Evolutionary conservation across 176 grass and related monocot species (phyloP).

Genomic region (Avena atlantica): DNA sequence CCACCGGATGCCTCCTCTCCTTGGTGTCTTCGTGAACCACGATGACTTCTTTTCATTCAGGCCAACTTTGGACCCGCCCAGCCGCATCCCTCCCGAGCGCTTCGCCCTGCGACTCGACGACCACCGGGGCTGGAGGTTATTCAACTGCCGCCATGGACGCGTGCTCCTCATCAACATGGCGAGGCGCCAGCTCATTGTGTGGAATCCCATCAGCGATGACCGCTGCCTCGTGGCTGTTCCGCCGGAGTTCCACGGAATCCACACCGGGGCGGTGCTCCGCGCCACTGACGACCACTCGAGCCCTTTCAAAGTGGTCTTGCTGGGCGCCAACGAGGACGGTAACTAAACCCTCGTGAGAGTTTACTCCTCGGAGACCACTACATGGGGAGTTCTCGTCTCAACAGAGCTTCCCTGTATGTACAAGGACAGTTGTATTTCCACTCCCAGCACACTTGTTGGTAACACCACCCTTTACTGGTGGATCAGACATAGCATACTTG

Average conservation of each 20-base stretch:
- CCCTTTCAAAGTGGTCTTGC: background rate
- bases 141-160: background rate
- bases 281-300: background rate
- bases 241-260: background rate
- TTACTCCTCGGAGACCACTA: background rate
- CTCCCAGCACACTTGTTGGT: background rate
- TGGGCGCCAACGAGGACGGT: background rate
- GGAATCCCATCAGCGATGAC: background rate
- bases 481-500: background rate
- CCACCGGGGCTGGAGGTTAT: background rate
- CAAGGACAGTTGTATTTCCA: background rate
- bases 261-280: slow-evolving; percentile 1
- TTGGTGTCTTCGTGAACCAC: background rate
- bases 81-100: background rate
- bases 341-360: background rate
- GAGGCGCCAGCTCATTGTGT: background rate
- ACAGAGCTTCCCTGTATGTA: background rate
- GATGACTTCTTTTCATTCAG: background rate
- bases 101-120: background rate
- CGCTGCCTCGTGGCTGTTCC: background rate
- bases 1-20: background rate
- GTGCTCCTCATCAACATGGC: background rate
- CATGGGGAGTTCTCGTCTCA: background rate
- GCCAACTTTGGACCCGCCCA: background rate
- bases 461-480: background rate